Percentiles rank a stretch among this genome's conserved stretches.
These are phyloP conservation scores for Penicillium arizonense DNA, from an alignment of 495 filamentous ascomycete genomes.

Conservation along the genomic window DNA sequence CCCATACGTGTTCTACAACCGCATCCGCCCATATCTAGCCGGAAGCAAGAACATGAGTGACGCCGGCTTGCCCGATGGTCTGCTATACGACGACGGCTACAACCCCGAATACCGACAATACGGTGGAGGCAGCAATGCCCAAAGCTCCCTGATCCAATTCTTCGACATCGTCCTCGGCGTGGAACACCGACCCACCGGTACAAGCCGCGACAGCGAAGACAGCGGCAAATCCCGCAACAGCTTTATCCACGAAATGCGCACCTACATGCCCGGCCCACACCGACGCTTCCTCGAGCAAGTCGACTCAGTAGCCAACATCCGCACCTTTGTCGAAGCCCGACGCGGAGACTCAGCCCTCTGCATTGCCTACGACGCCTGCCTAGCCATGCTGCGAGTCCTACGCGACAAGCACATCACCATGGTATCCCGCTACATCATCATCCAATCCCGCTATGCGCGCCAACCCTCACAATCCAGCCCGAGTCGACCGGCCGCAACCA, in stretches of 20 bases:
- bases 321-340: conserved; percentile 72
- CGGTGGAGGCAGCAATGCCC: conserved; percentile 90
- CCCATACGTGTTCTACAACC: conserved; percentile 89
- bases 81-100: conserved; percentile 79
- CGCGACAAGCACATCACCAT: conserved; percentile 96
- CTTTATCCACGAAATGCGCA: conserved; percentile 95
- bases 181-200: conserved; percentile 88
- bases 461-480: conserved; percentile 44
- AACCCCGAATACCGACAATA: conserved; percentile 71
- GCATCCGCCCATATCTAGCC: conserved; percentile 89
- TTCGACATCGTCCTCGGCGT: conserved; percentile 90
- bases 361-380: conserved; percentile 85
- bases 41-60: conserved; percentile 96
- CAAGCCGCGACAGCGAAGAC: conserved; percentile 41
- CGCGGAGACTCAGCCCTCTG: conserved; percentile 60
- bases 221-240: conserved; percentile 57
- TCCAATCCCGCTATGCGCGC: conserved; percentile 57
- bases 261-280: conserved; percentile 94
- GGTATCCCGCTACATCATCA: conserved; percentile 91
- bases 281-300: conserved; percentile 84
- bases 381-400: conserved; percentile 85
- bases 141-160: conserved; percentile 93
- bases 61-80: conserved; percentile 81
- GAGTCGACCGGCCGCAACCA: conserved; percentile 48
- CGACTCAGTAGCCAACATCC: conserved; percentile 79